phyloP scores from a whole-genome alignment of 2,329 filamentous ascomycete genomes.

The Penicillium sp. region DNA sequence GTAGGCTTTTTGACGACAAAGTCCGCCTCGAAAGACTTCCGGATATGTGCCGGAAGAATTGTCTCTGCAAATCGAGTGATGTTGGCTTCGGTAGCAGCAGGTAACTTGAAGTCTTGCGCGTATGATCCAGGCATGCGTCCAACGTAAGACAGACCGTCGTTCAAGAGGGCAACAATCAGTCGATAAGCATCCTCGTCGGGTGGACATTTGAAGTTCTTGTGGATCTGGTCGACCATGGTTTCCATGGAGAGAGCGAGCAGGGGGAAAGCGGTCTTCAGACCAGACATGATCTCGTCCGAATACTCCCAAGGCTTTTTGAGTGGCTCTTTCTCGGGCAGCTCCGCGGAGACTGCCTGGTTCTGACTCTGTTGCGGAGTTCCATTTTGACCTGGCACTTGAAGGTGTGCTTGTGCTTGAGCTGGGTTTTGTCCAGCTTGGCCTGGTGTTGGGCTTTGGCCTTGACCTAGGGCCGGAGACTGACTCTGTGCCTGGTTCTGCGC shows the following conservation, averaged over 20 bases:
- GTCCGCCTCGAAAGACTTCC: conserved; percentile 95
- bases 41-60: conserved; percentile 89
- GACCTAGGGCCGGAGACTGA: conserved; percentile 25
- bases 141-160: conserved; percentile 91
- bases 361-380: conserved; percentile 26
- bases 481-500: conserved; percentile 14
- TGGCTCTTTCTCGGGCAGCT: conserved; percentile 43
- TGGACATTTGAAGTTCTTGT: conserved; percentile 98
- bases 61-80: conserved; percentile 96
- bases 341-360: conserved; percentile 14
- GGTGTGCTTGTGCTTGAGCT: conserved; percentile 21
- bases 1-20: conserved; percentile 94
- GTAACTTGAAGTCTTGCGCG: conserved; percentile 86
- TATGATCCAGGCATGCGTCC: conserved; percentile 83
- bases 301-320: conserved; percentile 90
- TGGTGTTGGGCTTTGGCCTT: conserved; percentile 14
- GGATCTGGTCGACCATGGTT: conserved; percentile 98
- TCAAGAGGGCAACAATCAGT: conserved; percentile 93
- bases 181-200: conserved; percentile 97
- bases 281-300: conserved; percentile 91
- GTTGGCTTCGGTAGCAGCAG: conserved; percentile 86
- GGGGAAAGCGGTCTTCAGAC: conserved; percentile 94
- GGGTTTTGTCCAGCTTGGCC: conserved; percentile 13
- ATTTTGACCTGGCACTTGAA: conserved; percentile 31
- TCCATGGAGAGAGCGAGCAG: conserved; percentile 97